phyloP scores from a whole-genome alignment of 176 grass and related monocot species.

The Melocanna baccifera region DNA sequence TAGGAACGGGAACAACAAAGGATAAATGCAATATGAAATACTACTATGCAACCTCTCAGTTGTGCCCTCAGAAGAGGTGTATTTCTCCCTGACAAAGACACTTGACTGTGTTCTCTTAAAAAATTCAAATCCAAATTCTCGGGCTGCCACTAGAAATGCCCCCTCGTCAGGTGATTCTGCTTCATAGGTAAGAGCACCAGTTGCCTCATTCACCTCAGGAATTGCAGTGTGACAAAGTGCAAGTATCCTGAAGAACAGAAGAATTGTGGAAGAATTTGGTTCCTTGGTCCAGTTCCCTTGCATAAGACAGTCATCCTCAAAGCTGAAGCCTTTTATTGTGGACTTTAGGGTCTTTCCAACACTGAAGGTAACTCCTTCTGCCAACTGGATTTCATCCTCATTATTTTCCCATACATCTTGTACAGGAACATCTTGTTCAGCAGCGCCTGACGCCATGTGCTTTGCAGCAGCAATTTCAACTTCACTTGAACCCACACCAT shows the following conservation, averaged over 20 bases:
- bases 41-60: constrained; percentile 61
- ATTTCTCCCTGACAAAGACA: constrained; percentile 68
- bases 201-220: constrained; percentile 79
- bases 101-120: constrained; percentile 85
- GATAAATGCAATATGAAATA: constrained; percentile 19
- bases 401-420: constrained; percentile 58
- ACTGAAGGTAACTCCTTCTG: constrained; percentile 40
- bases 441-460: constrained; percentile 63
- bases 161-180: constrained; percentile 96
- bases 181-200: constrained; percentile 79
- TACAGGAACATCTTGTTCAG: constrained; percentile 39
- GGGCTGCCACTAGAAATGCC: constrained; percentile 92
- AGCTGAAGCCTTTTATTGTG: constrained; percentile 85
- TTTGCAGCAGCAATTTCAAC: constrained; percentile 88
- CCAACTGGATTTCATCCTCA: constrained; percentile 65
- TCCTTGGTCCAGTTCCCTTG: constrained; percentile 89
- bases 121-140: constrained; percentile 98
- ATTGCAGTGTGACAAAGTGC: constrained; percentile 86
- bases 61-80: constrained; percentile 56
- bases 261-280: constrained; percentile 47
- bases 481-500: constrained; percentile 84
- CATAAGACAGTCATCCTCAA: constrained; percentile 84
- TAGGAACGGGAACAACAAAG: neutral
- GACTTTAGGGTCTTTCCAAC: constrained; percentile 56
- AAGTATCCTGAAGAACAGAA: constrained; percentile 96